A percentile compares a stretch with the other conserved stretches of the same genome.
These are phyloP conservation scores for Blepharisma japonicum DNA, from an alignment of 73 alveolate genomes.

Conservation along the genomic window DNA sequence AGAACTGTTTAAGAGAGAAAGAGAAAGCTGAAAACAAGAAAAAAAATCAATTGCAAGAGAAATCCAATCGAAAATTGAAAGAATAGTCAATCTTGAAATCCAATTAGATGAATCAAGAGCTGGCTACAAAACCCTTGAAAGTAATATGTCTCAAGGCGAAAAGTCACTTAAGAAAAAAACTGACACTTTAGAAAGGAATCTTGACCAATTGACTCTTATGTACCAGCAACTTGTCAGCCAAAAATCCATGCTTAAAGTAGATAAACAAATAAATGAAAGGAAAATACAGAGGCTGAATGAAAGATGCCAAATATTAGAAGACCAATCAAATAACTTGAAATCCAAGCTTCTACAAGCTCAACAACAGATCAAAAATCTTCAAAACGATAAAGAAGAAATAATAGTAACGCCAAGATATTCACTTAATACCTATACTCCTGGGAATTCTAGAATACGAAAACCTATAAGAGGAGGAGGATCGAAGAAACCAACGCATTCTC, in stretches of 20 bases:
- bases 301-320: slow-evolving; percentile 32
- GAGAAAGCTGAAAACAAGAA: slow-evolving; percentile 36
- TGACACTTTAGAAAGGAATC: slow-evolving; percentile 64
- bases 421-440: background rate
- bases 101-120: slow-evolving; percentile 7
- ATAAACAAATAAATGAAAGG: slow-evolving; percentile 60
- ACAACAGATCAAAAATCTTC: background rate
- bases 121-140: background rate
- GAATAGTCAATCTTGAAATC: slow-evolving; percentile 12
- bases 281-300: slow-evolving; percentile 65
- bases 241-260: slow-evolving; percentile 62
- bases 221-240: slow-evolving; percentile 68
- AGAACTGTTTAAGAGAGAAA: slow-evolving; percentile 39
- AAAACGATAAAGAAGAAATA: background rate
- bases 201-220: slow-evolving; percentile 74
- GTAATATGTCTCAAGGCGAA: slow-evolving; percentile 42
- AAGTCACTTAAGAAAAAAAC: slow-evolving; percentile 58
- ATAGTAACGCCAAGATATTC: too few species aligned
- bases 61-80: slow-evolving; percentile 19
- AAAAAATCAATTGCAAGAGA: slow-evolving; percentile 28
- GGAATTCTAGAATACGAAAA: background rate
- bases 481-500: too few species aligned
- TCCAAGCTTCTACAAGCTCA: background rate
- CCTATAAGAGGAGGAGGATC: too few species aligned
- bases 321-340: slow-evolving; percentile 29